Evolutionary conservation across 495 filamentous ascomycete species (phyloP), one percentile per base, ranked within the genome.

Genomic region (Bathelium albidoporum): DNA sequence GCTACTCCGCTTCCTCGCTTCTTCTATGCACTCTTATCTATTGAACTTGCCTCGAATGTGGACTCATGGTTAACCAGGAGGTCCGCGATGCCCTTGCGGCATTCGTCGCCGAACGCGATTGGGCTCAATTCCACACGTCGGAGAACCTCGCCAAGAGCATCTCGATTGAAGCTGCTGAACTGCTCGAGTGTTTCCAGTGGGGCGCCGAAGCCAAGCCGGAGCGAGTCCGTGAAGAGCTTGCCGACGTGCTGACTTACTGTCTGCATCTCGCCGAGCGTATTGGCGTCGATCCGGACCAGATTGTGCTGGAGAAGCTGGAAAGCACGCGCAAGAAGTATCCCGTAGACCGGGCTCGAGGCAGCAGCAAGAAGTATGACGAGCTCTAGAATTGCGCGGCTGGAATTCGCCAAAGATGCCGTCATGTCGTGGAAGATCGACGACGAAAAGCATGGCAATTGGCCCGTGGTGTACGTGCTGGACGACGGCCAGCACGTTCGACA

Each of bases 181-280:
- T 65, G 28, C 64, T 65, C 34, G 64, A 65, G 59, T 65, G 64
- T 59, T 65, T 65, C 22, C 64, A 65, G 64, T 65, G 64, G 64
- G 41, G 43, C 64, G 59, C 59, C 29, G 64, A 65, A 31, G 64
- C 64, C 24, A 60, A 62, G 16, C 64, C 59, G 0, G 61, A 65
- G 43, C 64, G 64, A 24, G 64, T 65, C 24, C 64, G 59, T 49
- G 64, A 65, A 62, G 64, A 65, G 44, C 64, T 65, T 62, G 64
- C 64, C 20, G 64, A 65, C 64, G 64, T 65, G 9, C 64, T 65
- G 59, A 65, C 64, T n/a, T 65, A 62, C 32, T 65, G 64, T 62
- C 43, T 55, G 29, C 64, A 62, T 62, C 64, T 65, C 32, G 64
- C 64, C 39, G 43, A 34, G 43, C 43, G 64, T 43, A 65, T 65